Percentiles rank a stretch among this genome's conserved stretches.
Conservation (phyloP, 2,329 filamentous ascomycete species). For the Stemphylium vesicarium region DNA sequence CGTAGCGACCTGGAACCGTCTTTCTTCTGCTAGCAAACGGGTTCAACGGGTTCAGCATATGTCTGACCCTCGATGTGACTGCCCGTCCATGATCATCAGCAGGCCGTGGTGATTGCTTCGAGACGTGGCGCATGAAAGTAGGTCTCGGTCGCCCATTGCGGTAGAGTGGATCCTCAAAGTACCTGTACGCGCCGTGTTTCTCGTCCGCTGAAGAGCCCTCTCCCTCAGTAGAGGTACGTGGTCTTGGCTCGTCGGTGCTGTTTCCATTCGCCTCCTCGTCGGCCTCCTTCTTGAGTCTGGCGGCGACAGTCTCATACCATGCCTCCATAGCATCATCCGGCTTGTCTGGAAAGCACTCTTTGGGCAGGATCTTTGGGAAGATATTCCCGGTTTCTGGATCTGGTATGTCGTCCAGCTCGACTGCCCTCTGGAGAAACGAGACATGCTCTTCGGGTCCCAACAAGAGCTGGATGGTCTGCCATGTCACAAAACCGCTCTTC, state of each 20-base stretch:
- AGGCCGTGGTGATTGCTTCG: slow-evolving; percentile 36
- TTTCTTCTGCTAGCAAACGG: slow-evolving; percentile 25
- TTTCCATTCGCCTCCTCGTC: slow-evolving; percentile 43
- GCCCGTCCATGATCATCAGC: slow-evolving; percentile 36
- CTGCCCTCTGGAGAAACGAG: slow-evolving; percentile 79
- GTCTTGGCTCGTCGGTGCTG: slow-evolving; percentile 31
- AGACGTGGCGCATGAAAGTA: slow-evolving; percentile 50
- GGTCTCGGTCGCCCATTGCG: slow-evolving; percentile 54
- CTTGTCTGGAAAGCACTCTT: slow-evolving; percentile 71
- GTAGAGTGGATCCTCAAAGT: slow-evolving; percentile 59
- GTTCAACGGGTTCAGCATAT: slow-evolving; percentile 46
- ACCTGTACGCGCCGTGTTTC: slow-evolving; percentile 52
- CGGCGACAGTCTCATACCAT: slow-evolving; percentile 83
- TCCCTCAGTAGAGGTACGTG: slow-evolving; percentile 45
- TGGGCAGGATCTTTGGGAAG: slow-evolving; percentile 68
- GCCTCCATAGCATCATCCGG: slow-evolving; percentile 80
- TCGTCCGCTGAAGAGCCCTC: slow-evolving; percentile 51
- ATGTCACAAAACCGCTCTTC: slow-evolving; percentile 83
- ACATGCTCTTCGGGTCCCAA: slow-evolving; percentile 89
- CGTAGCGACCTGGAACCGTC: slow-evolving; percentile 34
- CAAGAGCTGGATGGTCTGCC: slow-evolving; percentile 90
- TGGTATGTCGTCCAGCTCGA: slow-evolving; percentile 76
- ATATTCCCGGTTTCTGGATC: slow-evolving; percentile 68
- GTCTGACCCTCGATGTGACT: slow-evolving; percentile 40
- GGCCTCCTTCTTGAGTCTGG: slow-evolving; percentile 70